These are phyloP conservation scores for Serendipita sp. DNA, from an alignment of 768 basidiomycete genomes.

Conservation along the genomic window DNA sequence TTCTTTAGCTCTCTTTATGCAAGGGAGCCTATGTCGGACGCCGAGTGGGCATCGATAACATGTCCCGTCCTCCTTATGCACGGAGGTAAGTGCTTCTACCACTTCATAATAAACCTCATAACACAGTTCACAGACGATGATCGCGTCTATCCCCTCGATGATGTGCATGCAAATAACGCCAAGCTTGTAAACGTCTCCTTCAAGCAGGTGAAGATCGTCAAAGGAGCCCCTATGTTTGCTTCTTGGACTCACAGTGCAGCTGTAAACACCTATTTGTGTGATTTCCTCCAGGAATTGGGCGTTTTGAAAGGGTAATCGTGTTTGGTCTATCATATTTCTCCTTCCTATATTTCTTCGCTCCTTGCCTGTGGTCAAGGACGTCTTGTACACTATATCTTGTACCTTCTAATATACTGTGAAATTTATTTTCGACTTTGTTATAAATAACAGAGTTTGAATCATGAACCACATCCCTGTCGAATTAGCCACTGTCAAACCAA, in stretches of 20 bases:
- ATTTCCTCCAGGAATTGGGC: conserved; percentile 6
- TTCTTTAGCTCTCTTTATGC: not conserved
- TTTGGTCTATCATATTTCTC: not conserved
- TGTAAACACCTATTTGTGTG: conserved; percentile 1
- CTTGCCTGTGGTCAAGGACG: not conserved
- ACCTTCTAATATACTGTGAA: too few relatives aligned
- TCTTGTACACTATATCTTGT: too few relatives aligned
- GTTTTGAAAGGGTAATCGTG: not conserved
- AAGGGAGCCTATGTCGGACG: not conserved
- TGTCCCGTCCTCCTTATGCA: conserved; percentile 10
- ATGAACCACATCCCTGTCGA: not conserved
- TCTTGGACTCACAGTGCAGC: conserved; percentile 6
- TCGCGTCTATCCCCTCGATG: not conserved
- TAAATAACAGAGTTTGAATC: not conserved
- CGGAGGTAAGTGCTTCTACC: conserved; percentile 5
- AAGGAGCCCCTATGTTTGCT: conserved; percentile 4
- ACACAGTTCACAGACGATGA: not conserved
- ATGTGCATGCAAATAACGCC: not conserved
- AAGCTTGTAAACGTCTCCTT: not conserved
- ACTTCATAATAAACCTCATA: not conserved
- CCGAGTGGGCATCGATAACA: not conserved
- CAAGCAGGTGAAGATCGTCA: conserved; percentile 1
- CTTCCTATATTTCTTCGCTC: not conserved
- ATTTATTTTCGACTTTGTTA: too few relatives aligned
- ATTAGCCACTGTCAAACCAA: not conserved